A percentile compares a stretch with the other conserved stretches of the same genome.
phyloP scores from a whole-genome alignment of 768 basidiomycete genomes.

The Leccinum subgranulosum region DNA sequence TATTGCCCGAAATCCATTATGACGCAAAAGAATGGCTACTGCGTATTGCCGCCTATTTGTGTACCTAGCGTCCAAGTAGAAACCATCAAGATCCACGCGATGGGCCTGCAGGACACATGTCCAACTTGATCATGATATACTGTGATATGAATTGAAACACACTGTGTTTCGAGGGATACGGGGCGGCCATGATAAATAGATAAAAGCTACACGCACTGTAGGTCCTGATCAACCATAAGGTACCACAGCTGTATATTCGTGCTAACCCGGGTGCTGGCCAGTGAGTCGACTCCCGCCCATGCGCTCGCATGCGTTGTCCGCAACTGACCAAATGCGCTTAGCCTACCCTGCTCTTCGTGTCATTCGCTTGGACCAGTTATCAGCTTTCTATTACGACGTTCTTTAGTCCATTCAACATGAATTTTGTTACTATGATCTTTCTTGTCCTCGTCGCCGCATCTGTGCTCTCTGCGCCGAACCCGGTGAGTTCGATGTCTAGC shows the following conservation, averaged over 20 bases:
- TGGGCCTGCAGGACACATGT: not conserved
- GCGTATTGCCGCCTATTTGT: not conserved
- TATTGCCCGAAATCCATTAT: not conserved
- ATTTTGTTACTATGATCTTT: not conserved
- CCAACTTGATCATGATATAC: not conserved
- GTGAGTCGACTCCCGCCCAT: not conserved
- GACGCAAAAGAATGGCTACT: not conserved
- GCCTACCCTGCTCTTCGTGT: not conserved
- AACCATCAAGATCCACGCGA: not conserved
- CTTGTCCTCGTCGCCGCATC: not conserved
- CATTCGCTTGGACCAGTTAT: not conserved
- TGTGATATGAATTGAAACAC: not conserved
- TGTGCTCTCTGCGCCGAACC: not conserved
- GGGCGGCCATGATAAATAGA: not conserved
- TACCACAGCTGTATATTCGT: not conserved
- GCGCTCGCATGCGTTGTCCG: not conserved
- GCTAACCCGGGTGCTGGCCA: not conserved
- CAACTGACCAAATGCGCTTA: not conserved
- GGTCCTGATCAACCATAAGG: not conserved
- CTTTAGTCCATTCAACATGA: not conserved
- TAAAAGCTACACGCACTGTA: not conserved
- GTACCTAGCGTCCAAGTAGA: not conserved
- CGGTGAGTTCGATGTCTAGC: not conserved
- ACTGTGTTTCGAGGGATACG: not conserved
- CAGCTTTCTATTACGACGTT: not conserved